Evolutionary conservation across 768 basidiomycete species (phyloP).

Genomic region (Tulasnella calospora): DNA sequence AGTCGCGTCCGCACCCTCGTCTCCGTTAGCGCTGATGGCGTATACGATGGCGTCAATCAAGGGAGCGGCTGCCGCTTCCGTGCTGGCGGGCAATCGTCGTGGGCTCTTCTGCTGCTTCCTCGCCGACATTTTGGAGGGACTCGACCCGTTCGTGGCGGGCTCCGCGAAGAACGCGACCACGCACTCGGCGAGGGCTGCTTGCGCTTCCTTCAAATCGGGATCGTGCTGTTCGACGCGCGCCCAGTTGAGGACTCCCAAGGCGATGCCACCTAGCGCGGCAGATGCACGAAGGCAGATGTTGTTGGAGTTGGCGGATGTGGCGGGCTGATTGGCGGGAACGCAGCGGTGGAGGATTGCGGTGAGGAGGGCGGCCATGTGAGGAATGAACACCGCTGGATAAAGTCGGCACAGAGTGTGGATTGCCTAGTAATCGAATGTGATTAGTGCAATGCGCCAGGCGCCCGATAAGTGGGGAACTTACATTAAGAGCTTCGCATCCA

Average conservation of each 20-base stretch:
- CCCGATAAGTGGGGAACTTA: conserved; percentile 31
- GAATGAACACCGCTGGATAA: conserved; percentile 63
- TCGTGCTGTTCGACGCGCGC: not conserved
- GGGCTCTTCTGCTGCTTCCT: conserved; percentile 41
- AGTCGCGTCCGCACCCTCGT: not conserved
- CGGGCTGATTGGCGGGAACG: conserved; percentile 39
- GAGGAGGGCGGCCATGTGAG: conserved; percentile 56
- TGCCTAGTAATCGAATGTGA: conserved; percentile 45
- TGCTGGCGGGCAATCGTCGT: conserved; percentile 61
- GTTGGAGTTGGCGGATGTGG: conserved; percentile 52
- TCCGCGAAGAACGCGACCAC: conserved; percentile 40
- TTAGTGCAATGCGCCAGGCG: conserved; percentile 9
- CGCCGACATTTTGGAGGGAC: conserved; percentile 39
- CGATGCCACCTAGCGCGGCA: conserved; percentile 19
- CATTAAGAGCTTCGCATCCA: conserved; percentile 71
- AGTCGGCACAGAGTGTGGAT: conserved; percentile 62
- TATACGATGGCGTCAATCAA: conserved; percentile 40
- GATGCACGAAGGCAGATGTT: conserved; percentile 1
- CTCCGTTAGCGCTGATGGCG: not conserved
- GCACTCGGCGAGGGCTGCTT: not conserved
- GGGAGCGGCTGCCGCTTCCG: conserved; percentile 51
- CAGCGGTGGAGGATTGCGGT: conserved; percentile 54
- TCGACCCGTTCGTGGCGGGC: conserved; percentile 44
- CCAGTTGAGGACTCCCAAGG: conserved; percentile 23
- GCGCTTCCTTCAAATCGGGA: not conserved